phyloP scores from a whole-genome alignment of 2,329 filamentous ascomycete genomes.

The Byssothecium circinans region DNA sequence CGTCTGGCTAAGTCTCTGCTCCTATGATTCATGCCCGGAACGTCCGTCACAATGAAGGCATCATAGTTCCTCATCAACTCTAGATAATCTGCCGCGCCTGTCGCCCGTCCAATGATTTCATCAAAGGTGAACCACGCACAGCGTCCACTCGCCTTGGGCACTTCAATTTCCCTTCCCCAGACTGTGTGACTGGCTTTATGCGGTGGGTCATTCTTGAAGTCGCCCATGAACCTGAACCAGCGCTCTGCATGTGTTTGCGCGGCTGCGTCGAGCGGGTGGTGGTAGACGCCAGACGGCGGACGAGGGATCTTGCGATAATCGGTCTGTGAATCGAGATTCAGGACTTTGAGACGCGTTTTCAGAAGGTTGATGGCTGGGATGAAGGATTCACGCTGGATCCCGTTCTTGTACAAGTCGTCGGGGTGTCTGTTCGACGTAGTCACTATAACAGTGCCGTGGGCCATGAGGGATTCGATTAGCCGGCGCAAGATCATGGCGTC shows the following conservation, averaged over 20 bases:
- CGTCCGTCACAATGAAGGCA: conserved; percentile 86
- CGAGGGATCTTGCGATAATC: conserved; percentile 97
- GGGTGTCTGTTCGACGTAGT: conserved; percentile 98
- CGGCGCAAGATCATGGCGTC: conserved; percentile 96
- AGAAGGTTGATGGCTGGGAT: conserved; percentile 93
- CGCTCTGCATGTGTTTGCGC: conserved; percentile 82
- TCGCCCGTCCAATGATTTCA: conserved; percentile 85
- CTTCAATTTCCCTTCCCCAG: conserved; percentile 88
- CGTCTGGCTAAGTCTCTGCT: conserved; percentile 85
- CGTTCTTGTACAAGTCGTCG: conserved; percentile 95
- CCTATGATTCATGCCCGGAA: conserved; percentile 87
- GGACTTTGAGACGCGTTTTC: conserved; percentile 78
- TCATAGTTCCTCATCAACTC: conserved; percentile 89
- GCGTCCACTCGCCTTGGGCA: conserved; percentile 83
- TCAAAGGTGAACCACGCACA: conserved; percentile 92
- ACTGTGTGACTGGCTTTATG: conserved; percentile 79
- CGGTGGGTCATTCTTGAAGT: conserved; percentile 73
- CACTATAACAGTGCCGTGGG: conserved; percentile 92
- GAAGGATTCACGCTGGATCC: conserved; percentile 93
- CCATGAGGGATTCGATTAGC: conserved; percentile 88
- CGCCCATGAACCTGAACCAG: conserved; percentile 94
- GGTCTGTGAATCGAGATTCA: conserved; percentile 92
- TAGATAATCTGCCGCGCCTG: conserved; percentile 91
- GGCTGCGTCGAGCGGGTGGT: conserved; percentile 78
- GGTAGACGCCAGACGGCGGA: conserved; percentile 90